Evolutionary conservation across 306 rosid genomes (phyloP), one percentile per base, ranked within the genome.

Genomic region (Biancaea sappan): DNA sequence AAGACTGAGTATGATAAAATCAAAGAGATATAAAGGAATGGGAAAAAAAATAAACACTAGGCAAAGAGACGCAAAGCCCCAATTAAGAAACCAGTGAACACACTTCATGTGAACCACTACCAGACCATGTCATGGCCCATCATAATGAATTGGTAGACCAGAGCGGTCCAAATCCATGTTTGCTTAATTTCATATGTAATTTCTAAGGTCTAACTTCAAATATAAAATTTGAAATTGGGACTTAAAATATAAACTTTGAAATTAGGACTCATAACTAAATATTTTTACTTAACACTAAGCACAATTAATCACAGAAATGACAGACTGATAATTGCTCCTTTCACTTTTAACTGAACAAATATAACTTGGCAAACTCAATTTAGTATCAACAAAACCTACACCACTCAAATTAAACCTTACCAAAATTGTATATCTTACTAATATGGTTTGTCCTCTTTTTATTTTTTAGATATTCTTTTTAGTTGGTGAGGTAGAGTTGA

Each of bases 21-120:
- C 22, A 66, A n/a, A n/a, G 53, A 75, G 47, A 63, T 76, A 78
- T 43, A 26, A 26, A 70, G 38, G 61, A 54, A 15, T 34, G 64
- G 47, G 25, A 25, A 70, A 68, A 43, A 66, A 51, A 47, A 15
- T 3, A 62, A 78, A 70, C 53, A 26, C 62, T 16, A 16, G 63
- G 72, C 44, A 34, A 72, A 53, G 59, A 32, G 28, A 50, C 31
- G 34, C 16, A 51, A 2, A 51, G 0, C 73, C 40, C 14, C 2
- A 2, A 44, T 3, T 1, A 61, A 34, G 38, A 46, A 29, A 22
- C 31, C 31, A 37, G 18, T 2, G 43, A 29, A 44, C 14, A 25
- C 5, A 18, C 22, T 43, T 35, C 68, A 53, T 67, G 61, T 63
- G 52, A 78, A 78, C 61, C 38, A 56, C 76, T 40, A 22, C 24